These are phyloP conservation scores for Castanea mollissima DNA, from an alignment of 306 rosid species.

Conservation along the genomic window DNA sequence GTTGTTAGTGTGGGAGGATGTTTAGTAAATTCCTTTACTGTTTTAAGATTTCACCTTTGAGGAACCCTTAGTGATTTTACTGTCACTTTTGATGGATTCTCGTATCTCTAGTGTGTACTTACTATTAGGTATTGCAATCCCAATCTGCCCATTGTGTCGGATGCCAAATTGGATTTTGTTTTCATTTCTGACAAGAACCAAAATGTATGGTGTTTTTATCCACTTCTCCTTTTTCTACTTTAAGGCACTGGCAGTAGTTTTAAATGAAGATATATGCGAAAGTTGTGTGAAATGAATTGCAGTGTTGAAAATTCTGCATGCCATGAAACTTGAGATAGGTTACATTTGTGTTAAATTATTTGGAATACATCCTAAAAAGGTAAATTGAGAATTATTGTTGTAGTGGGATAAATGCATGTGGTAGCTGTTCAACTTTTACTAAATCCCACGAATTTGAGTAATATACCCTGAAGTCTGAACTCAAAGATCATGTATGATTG, in stretches of 20 bases:
- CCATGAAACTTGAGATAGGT: background rate
- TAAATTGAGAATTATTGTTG: background rate
- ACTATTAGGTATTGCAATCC: constrained; percentile 6
- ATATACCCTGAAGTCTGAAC: background rate
- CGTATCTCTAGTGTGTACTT: background rate
- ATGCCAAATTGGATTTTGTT: background rate
- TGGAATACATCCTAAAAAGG: background rate
- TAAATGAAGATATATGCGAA: background rate
- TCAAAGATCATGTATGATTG: background rate
- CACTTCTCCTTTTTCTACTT: background rate
- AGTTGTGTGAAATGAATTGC: background rate
- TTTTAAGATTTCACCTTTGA: constrained; percentile 15
- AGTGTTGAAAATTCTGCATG: background rate
- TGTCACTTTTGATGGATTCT: background rate
- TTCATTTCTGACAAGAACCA: background rate
- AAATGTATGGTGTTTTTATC: background rate
- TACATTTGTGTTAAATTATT: background rate
- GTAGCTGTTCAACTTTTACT: background rate
- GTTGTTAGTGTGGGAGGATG: constrained; percentile 19
- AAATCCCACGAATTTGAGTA: background rate
- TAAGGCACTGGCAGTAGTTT: background rate
- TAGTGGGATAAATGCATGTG: background rate
- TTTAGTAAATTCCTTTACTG: background rate
- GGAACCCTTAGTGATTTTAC: background rate
- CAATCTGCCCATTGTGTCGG: background rate